These are phyloP conservation scores for Clitopilus passeckerianus DNA, from an alignment of 768 basidiomycete genomes.

Conservation along the genomic window DNA sequence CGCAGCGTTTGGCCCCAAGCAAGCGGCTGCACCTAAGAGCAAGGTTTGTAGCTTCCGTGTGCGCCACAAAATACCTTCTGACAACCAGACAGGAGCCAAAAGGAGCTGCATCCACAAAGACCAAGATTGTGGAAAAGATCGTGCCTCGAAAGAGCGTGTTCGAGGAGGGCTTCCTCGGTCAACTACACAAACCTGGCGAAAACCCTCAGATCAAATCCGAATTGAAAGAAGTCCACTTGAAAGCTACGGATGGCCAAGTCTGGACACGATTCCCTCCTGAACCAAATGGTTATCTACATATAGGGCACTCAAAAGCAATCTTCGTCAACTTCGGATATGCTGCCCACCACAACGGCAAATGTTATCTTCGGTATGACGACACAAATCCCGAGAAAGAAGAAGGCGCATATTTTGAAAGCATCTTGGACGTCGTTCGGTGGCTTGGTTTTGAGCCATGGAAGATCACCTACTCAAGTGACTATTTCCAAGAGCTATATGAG, in stretches of 20 bases:
- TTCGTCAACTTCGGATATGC: constrained; percentile 99
- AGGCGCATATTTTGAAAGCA: constrained; percentile 92
- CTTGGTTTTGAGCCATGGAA: constrained; percentile 97
- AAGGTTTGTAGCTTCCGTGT: constrained; percentile 39
- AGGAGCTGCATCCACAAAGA: constrained; percentile 35
- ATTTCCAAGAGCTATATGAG: constrained; percentile 84
- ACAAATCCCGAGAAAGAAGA: constrained; percentile 99
- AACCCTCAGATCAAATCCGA: constrained; percentile 82
- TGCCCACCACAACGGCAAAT: constrained; percentile 86
- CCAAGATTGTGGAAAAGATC: constrained; percentile 24
- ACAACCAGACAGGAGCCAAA: constrained; percentile 37
- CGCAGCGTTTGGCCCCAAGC: constrained; percentile 70
- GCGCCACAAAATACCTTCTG: background rate
- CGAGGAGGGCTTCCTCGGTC: constrained; percentile 90
- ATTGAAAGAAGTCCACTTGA: constrained; percentile 78
- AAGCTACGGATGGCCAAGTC: constrained; percentile 75
- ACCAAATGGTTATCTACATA: constrained; percentile 94
- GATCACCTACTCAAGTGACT: constrained; percentile 98
- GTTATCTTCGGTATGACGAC: constrained; percentile 95
- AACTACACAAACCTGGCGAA: constrained; percentile 88
- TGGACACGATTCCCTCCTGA: constrained; percentile 98
- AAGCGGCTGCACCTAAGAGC: constrained; percentile 55
- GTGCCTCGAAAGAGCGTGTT: constrained; percentile 67
- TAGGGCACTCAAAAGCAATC: constrained; percentile 98
- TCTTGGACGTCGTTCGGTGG: constrained; percentile 94